Evolutionary conservation across 2,329 filamentous ascomycete species (phyloP), one percentile per base, ranked within the genome.

Genomic region (Aureobasidium sp.): DNA sequence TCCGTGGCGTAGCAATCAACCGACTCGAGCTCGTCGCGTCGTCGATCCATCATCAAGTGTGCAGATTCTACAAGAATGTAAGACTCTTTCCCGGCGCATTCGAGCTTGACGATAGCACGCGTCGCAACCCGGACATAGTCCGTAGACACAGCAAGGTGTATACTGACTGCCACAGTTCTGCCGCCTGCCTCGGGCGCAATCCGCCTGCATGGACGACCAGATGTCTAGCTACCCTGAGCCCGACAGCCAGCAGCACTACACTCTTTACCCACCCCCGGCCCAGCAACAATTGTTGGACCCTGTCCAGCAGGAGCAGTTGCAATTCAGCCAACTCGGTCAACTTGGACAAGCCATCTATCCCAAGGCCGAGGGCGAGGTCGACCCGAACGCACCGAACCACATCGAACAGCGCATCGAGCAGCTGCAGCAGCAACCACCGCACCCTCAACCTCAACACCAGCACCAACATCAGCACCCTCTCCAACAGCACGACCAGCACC

Each of bases 221-320:
- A 75, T 75, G 73, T 70, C 72, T 48, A 70, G 71, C 63, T 72
- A 73, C 63, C 72, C 72, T 29, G 67, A 68, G 64, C 68, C 70
- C 22, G 70, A 72, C 62, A 49, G 45, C 36, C 70, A 71, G 48
- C 70, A 70, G 64, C 71, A 73, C 58, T 73, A 74, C 68, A 70
- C 68, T 62, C 62, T 73, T 47, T 74, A 74, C 61, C 67, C 71
- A 11, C 60, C 70, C 17, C 64, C 67, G 17, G 69, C 68, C 41
- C 67, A 71, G 14, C 71, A 72, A 62, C 70, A 71, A 58, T 62
- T 70, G 55, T 62, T 71, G 41, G 71, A 72, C 58, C 67, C 70
- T 27, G 65, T 65, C 36, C 71, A 72, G 56, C 71, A 73, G 55
- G 69, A 70, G 15, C 71, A 72, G 52, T 62, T 72, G 34, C 68